A percentile compares a stretch with the other conserved stretches of the same genome.
Conservation (phyloP, 345 rosid genomes). For the Salix caprea region DNA sequence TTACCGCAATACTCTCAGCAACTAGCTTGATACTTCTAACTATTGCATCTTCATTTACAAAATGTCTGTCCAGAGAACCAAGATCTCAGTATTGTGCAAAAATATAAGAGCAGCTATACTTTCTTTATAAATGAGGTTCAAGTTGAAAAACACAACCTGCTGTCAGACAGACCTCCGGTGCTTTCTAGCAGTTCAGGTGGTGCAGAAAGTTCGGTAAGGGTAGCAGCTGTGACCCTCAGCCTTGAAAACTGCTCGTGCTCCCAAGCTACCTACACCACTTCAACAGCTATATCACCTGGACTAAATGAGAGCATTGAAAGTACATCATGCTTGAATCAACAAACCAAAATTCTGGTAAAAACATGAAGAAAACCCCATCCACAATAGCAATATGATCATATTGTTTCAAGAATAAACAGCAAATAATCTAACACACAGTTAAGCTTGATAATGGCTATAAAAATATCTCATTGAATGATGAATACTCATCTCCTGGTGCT, state of each 20-base stretch:
- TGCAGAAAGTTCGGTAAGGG: slow-evolving; percentile 68
- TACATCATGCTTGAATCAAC: not conserved
- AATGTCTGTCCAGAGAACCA: slow-evolving; percentile 44
- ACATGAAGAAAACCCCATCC: not conserved
- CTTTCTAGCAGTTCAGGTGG: slow-evolving; percentile 76
- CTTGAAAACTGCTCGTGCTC: slow-evolving; percentile 99
- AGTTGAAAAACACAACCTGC: slow-evolving; percentile 48
- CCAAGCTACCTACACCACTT: slow-evolving; percentile 91
- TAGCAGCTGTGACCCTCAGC: slow-evolving; percentile 91
- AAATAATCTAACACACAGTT: not conserved
- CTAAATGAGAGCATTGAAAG: slow-evolving; percentile 10
- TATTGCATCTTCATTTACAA: slow-evolving; percentile 61
- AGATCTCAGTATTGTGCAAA: slow-evolving; percentile 16
- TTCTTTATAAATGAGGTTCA: not conserved
- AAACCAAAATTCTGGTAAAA: not conserved
- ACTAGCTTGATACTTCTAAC: slow-evolving; percentile 72
- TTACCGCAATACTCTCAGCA: slow-evolving; percentile 94
- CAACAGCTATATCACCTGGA: slow-evolving; percentile 29
- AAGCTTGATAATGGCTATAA: not conserved
- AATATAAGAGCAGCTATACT: not conserved
- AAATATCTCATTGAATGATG: not conserved
- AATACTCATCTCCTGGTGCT: not conserved
- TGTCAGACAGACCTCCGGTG: slow-evolving; percentile 75
- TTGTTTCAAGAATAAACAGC: slow-evolving; percentile 3
- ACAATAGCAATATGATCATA: not conserved